phyloP scores from a whole-genome alignment of 495 filamentous ascomycete genomes.

The Lindgomyces ingoldianus region DNA sequence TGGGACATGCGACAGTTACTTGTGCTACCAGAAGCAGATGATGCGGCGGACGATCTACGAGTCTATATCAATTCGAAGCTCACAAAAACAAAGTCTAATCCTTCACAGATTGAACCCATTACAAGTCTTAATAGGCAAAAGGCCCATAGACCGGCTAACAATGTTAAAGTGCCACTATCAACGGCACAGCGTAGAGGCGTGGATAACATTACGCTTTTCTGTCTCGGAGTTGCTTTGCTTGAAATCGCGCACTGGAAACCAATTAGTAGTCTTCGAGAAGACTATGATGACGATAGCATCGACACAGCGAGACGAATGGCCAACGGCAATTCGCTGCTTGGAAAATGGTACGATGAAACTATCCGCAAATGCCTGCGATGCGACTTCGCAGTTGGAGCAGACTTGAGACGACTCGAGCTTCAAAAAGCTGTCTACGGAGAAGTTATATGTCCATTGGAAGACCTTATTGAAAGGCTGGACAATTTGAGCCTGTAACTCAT shows the following conservation, averaged over 20 bases:
- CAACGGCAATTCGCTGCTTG: conserved; percentile 14
- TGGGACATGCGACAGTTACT: conserved; percentile 46
- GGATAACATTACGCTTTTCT: conserved; percentile 31
- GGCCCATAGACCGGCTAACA: too few relatives aligned
- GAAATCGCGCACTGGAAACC: conserved; percentile 26
- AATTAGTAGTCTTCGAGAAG: conserved; percentile 11
- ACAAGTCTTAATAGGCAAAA: conserved; percentile 31
- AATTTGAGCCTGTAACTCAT: too few relatives aligned
- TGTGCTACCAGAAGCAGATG: conserved; percentile 5
- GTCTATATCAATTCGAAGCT: too few relatives aligned
- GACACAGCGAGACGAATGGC: conserved; percentile 41
- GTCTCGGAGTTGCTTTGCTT: conserved; percentile 20
- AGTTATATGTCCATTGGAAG: conserved; percentile 45
- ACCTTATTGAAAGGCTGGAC: conserved; percentile 26
- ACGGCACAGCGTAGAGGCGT: conserved; percentile 27
- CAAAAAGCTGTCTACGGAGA: conserved; percentile 43
- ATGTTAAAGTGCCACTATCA: conserved; percentile 12
- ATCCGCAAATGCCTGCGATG: conserved; percentile 46
- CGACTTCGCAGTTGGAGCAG: conserved; percentile 44
- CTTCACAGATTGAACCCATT: conserved; percentile 36
- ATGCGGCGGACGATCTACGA: too few relatives aligned
- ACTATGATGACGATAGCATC: conserved; percentile 39
- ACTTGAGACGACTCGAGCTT: conserved; percentile 40
- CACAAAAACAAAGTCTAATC: too few relatives aligned
- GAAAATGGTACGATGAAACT: conserved; percentile 39